Evolutionary conservation across 148 eudicot species (phyloP).

Genomic region (Chenopodium berlandieri): DNA sequence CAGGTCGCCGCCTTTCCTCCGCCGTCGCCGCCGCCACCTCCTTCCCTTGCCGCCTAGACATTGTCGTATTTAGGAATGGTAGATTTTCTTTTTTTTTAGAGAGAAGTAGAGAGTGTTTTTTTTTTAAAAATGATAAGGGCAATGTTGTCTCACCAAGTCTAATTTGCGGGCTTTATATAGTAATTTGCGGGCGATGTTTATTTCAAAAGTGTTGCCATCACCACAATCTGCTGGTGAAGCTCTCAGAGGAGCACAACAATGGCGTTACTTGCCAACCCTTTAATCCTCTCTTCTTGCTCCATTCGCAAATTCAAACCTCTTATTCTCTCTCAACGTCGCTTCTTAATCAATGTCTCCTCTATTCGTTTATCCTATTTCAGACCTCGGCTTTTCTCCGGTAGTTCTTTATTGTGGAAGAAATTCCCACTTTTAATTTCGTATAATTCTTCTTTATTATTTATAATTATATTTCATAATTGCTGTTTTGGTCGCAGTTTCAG

Average conservation of each 20-base stretch:
- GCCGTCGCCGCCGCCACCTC: no score
- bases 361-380: slow-evolving; percentile 27
- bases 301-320: slow-evolving; percentile 57
- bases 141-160: no score
- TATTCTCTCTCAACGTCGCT: slow-evolving; percentile 51
- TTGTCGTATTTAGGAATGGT: no score
- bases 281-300: slow-evolving; percentile 56
- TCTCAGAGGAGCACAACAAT: slow-evolving; percentile 25
- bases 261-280: slow-evolving; percentile 53
- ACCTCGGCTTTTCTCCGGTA: slow-evolving; percentile 49
- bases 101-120: no score
- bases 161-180: no score
- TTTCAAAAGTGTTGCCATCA: background rate
- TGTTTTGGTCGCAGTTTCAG: slow-evolving; percentile 46
- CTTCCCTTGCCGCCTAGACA: no score
- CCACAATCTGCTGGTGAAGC: slow-evolving; percentile 4
- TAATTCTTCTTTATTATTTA: background rate
- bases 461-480: background rate
- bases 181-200: no score
- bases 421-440: background rate
- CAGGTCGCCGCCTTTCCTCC: no score
- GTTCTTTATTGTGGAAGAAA: background rate
- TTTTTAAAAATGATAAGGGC: no score
- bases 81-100: no score
- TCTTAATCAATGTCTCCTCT: slow-evolving; percentile 27